These are phyloP conservation scores for Trichophyton simii DNA, from an alignment of 2,329 filamentous ascomycete genomes.

Conservation along the genomic window DNA sequence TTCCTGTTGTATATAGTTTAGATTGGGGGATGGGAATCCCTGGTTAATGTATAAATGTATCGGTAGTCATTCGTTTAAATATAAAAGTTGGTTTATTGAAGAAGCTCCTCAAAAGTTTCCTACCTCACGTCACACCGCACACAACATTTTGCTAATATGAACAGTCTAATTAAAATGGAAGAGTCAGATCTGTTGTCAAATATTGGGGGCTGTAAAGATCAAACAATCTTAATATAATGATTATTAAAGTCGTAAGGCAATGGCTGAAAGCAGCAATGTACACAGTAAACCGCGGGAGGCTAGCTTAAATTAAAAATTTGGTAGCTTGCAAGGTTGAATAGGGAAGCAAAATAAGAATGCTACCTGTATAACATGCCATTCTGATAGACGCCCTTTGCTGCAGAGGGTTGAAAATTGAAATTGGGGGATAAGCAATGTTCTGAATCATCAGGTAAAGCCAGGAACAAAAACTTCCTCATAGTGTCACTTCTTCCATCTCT, in stretches of 20 bases:
- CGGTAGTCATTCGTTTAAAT: neutral
- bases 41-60: neutral
- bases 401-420: neutral
- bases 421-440: neutral
- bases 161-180: neutral
- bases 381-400: neutral
- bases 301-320: neutral
- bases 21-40: neutral
- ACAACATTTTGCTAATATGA: too few relatives aligned
- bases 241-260: neutral
- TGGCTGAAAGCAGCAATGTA: neutral
- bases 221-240: neutral
- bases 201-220: neutral
- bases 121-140: too few relatives aligned
- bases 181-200: neutral
- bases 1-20: neutral
- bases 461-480: neutral
- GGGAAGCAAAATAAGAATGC: neutral
- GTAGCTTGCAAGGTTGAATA: neutral
- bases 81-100: neutral
- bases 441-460: neutral
- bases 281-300: neutral
- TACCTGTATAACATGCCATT: neutral
- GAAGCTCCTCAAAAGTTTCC: too few relatives aligned
- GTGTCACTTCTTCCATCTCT: conserved; percentile 4